Evolutionary conservation across 169 alveolate species (phyloP), one percentile per base, ranked within the genome.

Genomic region (Eimeria zaria): DNA sequence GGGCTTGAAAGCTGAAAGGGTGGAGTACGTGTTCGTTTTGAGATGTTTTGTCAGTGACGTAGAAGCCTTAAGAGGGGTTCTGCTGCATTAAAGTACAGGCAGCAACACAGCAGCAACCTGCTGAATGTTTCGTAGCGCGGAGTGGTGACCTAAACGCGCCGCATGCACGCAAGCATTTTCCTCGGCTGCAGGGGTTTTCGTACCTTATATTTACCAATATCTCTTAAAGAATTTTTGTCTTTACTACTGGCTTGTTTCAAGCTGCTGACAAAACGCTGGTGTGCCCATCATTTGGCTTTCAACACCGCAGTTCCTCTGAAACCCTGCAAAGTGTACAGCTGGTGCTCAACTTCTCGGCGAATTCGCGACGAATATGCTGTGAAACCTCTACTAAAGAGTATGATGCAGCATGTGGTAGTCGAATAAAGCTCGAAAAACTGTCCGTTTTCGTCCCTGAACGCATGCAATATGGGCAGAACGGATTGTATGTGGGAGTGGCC

Each of bases 391-490:
- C 33, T 33, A 2, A 33, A 33, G 48, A 3, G 48, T 33, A 69
- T 48, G 22, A 69, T 69, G 78, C 33, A 27, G 78, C 48, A 4
- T 33, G 7, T 33, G 7, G 78, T 33, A 33, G 2, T 5, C 22
- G 22, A 11, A 0, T 33, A 69, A 33, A 6, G 2, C 7, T 33
- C 48, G 48, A 69, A 69, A 69, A n/a, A n/a, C 33, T 30, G 1
- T 69, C 33, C 33, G 74, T 33, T 69, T 69, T 3, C 36, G 8
- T 30, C 44, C 24, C 48, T 7, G 78, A 33, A 69, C 22, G 78
- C 78, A 69, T 69, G 48, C 78, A 69, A 33, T 69, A 48, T 69
- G 24, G 78, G 24, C 78, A 69, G 78, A 69, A 69, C 78, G 27
- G 48, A 33, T 12, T 20, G 20, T 2, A 9, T 5, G 48, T n/a